Conservation (phyloP, 441 rosid species). For the Populus hybrid region DNA sequence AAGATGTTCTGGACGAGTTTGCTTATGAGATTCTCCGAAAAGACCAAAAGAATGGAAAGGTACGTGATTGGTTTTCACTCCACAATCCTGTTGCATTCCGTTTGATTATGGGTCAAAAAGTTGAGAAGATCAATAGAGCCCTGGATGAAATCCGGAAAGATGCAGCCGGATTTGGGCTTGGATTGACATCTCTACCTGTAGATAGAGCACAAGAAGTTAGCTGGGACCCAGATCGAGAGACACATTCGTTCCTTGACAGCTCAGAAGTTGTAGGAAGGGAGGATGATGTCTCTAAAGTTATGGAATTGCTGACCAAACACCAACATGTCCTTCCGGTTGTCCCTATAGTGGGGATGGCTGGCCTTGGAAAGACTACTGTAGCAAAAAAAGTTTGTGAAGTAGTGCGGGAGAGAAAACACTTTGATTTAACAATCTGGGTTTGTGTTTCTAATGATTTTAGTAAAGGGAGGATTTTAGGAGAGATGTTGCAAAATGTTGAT, state of each 20-base stretch:
- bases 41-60: background rate
- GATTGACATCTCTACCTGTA: background rate
- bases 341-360: slow-evolving; percentile 20
- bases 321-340: background rate
- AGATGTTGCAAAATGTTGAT: background rate
- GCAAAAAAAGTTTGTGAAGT: slow-evolving; percentile 17
- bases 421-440: slow-evolving; percentile 16
- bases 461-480: background rate
- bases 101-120: background rate
- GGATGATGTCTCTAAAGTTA: slow-evolving; percentile 7
- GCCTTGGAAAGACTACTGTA: slow-evolving; percentile 33
- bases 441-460: slow-evolving; percentile 25
- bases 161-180: background rate
- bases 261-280: slow-evolving; percentile 22
- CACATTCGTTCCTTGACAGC: slow-evolving; percentile 5
- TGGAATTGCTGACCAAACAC: background rate
- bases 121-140: background rate
- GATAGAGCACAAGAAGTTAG: background rate
- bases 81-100: background rate
- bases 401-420: background rate
- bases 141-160: background rate
- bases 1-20: slow-evolving; percentile 24
- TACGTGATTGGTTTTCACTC: slow-evolving; percentile 1
- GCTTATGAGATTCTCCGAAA: slow-evolving; percentile 14
- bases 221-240: background rate